These are phyloP conservation scores for Rhynchosporium secalis DNA, from an alignment of 2,329 filamentous ascomycete genomes.

Conservation along the genomic window DNA sequence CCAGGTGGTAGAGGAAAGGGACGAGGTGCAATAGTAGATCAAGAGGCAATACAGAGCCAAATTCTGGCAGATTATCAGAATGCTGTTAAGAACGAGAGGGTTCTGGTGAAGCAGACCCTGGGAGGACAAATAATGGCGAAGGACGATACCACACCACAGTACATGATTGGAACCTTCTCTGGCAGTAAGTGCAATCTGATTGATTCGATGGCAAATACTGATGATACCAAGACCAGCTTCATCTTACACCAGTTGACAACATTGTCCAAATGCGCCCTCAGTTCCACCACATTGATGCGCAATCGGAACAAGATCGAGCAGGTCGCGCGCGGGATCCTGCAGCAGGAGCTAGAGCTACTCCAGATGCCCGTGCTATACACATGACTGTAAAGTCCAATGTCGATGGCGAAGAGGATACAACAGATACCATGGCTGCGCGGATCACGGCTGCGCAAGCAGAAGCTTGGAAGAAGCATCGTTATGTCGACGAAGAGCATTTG, in stretches of 20 bases:
- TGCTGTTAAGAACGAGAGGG: constrained; percentile 67
- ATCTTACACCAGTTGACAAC: constrained; percentile 80
- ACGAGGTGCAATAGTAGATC: constrained; percentile 47
- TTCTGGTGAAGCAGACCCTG: constrained; percentile 78
- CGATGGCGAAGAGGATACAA: constrained; percentile 63
- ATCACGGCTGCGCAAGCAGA: constrained; percentile 80
- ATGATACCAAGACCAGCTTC: constrained; percentile 67
- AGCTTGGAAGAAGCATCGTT: constrained; percentile 75
- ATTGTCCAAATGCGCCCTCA: constrained; percentile 89
- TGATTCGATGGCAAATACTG: background rate
- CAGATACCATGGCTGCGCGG: constrained; percentile 72
- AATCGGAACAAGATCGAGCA: constrained; percentile 62
- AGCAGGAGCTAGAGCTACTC: constrained; percentile 27
- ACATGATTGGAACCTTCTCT: constrained; percentile 91
- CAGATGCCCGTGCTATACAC: constrained; percentile 74
- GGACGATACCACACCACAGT: constrained; percentile 60
- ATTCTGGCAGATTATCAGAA: constrained; percentile 60
- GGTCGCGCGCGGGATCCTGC: constrained; percentile 42
- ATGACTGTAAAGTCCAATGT: constrained; percentile 80
- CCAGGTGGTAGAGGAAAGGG: constrained; percentile 41
- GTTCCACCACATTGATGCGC: constrained; percentile 88
- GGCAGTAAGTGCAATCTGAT: constrained; percentile 58
- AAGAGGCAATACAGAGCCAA: constrained; percentile 44
- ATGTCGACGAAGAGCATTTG: constrained; percentile 77
- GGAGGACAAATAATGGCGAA: constrained; percentile 75